phyloP scores from a whole-genome alignment of 202 grass and related monocot genomes.

The Eragrostis tef region DNA sequence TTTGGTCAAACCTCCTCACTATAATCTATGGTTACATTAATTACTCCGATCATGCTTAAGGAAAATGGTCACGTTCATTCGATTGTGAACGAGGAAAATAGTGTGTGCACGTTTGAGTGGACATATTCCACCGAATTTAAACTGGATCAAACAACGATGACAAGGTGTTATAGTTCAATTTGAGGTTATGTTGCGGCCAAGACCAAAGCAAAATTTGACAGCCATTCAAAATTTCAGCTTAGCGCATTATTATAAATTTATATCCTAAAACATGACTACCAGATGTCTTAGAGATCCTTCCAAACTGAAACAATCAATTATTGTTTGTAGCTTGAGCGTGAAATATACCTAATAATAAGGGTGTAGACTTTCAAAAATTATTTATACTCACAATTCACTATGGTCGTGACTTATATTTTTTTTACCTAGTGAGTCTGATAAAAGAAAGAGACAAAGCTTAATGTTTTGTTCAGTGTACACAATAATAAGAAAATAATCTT shows the following conservation, averaged over 20 bases:
- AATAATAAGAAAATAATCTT: too few relatives aligned
- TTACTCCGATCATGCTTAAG: constrained; percentile 26
- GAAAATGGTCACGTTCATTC: constrained; percentile 5
- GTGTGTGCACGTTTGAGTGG: not conserved
- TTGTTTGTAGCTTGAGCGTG: too few relatives aligned
- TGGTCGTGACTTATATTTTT: too few relatives aligned
- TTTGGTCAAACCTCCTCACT: constrained; percentile 18
- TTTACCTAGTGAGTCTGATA: too few relatives aligned
- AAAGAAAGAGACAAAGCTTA: too few relatives aligned
- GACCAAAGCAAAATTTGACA: not conserved
- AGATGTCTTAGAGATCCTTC: not conserved
- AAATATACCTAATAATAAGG: too few relatives aligned
- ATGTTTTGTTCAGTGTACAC: too few relatives aligned
- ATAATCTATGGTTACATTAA: constrained; percentile 42
- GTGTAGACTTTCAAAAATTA: too few relatives aligned
- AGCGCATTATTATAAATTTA: too few relatives aligned
- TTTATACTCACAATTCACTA: too few relatives aligned
- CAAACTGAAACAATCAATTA: too few relatives aligned
- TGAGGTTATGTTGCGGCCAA: not conserved
- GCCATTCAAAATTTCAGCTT: not conserved
- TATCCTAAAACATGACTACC: not conserved
- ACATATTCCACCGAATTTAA: constrained; percentile 14
- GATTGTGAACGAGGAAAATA: not conserved
- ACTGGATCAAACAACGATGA: not conserved
- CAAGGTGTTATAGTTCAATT: not conserved